These are phyloP conservation scores for Aegilops bicornis DNA, from an alignment of 176 grass and related monocot genomes.

Conservation along the genomic window DNA sequence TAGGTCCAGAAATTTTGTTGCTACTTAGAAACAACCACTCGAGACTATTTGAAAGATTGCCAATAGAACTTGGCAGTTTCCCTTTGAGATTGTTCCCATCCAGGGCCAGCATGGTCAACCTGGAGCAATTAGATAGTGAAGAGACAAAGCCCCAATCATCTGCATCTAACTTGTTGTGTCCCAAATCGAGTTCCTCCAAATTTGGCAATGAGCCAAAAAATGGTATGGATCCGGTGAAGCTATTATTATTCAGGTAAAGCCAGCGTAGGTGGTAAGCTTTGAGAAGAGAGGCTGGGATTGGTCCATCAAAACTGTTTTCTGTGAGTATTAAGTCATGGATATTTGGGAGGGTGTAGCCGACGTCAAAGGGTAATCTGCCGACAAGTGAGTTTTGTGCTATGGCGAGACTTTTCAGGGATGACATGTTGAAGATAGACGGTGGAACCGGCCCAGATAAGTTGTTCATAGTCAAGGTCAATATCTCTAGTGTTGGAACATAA, in stretches of 20 bases:
- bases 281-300: conserved; percentile 38
- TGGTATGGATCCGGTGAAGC: too few relatives aligned
- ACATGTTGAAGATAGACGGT: conserved; percentile 27
- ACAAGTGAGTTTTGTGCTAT: conserved; percentile 4
- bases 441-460: conserved; percentile 40
- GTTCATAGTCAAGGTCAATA: conserved; percentile 16
- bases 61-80: too few relatives aligned
- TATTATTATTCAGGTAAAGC: not conserved
- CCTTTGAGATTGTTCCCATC: too few relatives aligned
- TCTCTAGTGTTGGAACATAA: not conserved
- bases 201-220: too few relatives aligned
- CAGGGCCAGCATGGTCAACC: too few relatives aligned
- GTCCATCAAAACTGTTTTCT: conserved; percentile 13
- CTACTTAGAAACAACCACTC: too few relatives aligned
- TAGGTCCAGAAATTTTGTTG: too few relatives aligned
- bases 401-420: conserved; percentile 12
- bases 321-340: not conserved
- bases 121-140: too few relatives aligned
- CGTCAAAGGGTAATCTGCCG: conserved; percentile 29
- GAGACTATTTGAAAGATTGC: too few relatives aligned
- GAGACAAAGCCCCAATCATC: too few relatives aligned
- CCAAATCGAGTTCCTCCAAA: too few relatives aligned
- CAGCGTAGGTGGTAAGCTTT: conserved; percentile 20
- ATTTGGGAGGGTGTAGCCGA: conserved; percentile 35
- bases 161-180: too few relatives aligned